Conservation (phyloP, 441 rosid genomes). For the Raphanus hybrid region DNA sequence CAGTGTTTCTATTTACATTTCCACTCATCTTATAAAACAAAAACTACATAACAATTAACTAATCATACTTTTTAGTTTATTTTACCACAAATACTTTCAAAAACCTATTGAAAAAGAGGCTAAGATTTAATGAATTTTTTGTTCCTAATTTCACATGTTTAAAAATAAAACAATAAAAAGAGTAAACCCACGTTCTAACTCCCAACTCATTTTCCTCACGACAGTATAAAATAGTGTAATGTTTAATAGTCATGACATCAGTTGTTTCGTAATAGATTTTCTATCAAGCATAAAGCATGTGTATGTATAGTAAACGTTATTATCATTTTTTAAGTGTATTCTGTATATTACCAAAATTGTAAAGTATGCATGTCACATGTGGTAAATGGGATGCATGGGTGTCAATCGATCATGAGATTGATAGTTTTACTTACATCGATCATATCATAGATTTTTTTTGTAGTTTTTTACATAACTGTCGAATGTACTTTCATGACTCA, state of each 20-base stretch:
- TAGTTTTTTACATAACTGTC: too few relatives aligned
- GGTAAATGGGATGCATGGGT: slow-evolving; percentile 27
- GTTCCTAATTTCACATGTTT: background rate
- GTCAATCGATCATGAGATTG: slow-evolving; percentile 14
- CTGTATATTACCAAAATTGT: slow-evolving; percentile 11
- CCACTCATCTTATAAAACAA: too few relatives aligned
- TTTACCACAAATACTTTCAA: background rate
- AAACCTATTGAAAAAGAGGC: background rate
- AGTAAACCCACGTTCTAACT: slow-evolving; percentile 3
- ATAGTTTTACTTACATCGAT: slow-evolving; percentile 4
- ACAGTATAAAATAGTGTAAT: background rate
- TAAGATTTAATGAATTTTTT: background rate
- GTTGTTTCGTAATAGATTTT: background rate
- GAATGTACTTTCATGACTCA: too few relatives aligned
- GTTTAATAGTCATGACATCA: background rate
- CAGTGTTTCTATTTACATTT: background rate
- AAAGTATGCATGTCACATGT: slow-evolving; percentile 8
- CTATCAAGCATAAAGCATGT: background rate
- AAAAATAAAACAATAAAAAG: background rate
- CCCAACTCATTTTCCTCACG: slow-evolving; percentile 15
- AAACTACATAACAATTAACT: too few relatives aligned
- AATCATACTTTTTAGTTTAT: too few relatives aligned
- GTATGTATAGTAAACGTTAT: slow-evolving; percentile 11
- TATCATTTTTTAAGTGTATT: slow-evolving; percentile 2
- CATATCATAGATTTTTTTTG: background rate